Evolutionary conservation across 768 basidiomycete genomes (phyloP), one percentile per base, ranked within the genome.

Genomic region (Lactarius quietus): DNA sequence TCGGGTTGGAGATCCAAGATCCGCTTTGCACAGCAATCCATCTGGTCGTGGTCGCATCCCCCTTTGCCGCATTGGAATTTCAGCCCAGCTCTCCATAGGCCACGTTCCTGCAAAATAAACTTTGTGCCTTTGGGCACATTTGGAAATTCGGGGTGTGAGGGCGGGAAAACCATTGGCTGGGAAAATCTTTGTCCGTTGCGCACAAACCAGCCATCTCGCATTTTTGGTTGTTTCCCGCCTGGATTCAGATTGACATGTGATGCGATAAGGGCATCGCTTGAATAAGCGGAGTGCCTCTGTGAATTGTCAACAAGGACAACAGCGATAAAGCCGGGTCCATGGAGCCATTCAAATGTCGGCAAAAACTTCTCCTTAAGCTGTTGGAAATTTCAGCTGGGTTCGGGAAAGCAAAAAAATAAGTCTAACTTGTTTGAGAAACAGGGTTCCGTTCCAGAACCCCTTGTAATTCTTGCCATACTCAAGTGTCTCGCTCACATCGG

Each of bases 391-490:
- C 59, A 2, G 36, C 3, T 38, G 9, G 36, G 36, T 14, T 38
- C 14, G 14, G 10, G 33, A 8, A 33, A 4, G 33, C 33, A 33
- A 14, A 38, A 12, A 10, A 14, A 38, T 12, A 38, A 38, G 14
- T 38, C 36, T 38, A 14, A 76, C 75, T 70, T 76, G 77, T 67
- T 74, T 74, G 20, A 73, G 64, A 58, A 77, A 77, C 0, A 74
- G 55, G 60, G 77, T 72, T 1, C 78, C 76, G 14, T 60, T 75
- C 77, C 77, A 77, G 59, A 74, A 77, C 1, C 80, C 78, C 8
- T 80, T 74, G 64, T 81, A 75, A 68, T 78, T 80, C 59, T 80
- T 81, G 5, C 78, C 79, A 72, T 81, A 80, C 56, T 81, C 36
- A 3, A 57, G 76, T 10, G 79, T 59, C 20, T 65, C 65, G 18